A percentile compares a stretch with the other conserved stretches of the same genome.
These are phyloP conservation scores for Talaromyces liani DNA, from an alignment of 495 filamentous ascomycete genomes.

Conservation along the genomic window DNA sequence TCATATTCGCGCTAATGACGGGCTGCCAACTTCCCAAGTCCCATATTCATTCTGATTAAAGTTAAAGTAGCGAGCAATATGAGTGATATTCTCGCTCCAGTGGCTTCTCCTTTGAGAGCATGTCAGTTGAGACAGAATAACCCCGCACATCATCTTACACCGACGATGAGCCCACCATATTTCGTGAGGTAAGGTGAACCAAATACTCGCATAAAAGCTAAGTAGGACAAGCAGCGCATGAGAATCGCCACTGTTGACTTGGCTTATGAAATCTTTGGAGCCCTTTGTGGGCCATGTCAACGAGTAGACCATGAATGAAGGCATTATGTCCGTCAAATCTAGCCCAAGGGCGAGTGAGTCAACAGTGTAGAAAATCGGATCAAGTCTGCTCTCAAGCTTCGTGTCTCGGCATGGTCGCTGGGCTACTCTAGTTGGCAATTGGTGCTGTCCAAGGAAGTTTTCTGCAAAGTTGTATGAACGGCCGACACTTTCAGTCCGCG, in stretches of 20 bases:
- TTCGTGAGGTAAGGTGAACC: neutral
- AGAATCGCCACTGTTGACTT: neutral
- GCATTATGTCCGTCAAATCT: neutral
- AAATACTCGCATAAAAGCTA: slow-evolving; percentile 3
- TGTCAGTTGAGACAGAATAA: slow-evolving; percentile 2
- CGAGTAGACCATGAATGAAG: neutral
- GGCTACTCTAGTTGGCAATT: neutral
- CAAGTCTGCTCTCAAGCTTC: neutral
- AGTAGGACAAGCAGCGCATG: neutral
- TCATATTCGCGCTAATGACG: neutral
- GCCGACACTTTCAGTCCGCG: neutral
- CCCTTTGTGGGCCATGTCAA: neutral
- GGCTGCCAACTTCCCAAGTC: neutral
- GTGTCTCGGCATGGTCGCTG: neutral
- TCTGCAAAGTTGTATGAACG: neutral
- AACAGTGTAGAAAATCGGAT: neutral
- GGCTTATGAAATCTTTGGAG: neutral
- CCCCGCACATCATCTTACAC: neutral
- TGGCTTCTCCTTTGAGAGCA: neutral
- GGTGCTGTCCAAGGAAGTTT: neutral
- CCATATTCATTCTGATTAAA: neutral
- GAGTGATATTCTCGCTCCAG: neutral
- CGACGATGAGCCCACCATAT: neutral
- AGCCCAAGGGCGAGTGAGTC: neutral
- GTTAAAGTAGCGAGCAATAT: neutral